Evolutionary conservation across 2,329 filamentous ascomycete species (phyloP).

Genomic region (Cryoendolithus antarcticus): DNA sequence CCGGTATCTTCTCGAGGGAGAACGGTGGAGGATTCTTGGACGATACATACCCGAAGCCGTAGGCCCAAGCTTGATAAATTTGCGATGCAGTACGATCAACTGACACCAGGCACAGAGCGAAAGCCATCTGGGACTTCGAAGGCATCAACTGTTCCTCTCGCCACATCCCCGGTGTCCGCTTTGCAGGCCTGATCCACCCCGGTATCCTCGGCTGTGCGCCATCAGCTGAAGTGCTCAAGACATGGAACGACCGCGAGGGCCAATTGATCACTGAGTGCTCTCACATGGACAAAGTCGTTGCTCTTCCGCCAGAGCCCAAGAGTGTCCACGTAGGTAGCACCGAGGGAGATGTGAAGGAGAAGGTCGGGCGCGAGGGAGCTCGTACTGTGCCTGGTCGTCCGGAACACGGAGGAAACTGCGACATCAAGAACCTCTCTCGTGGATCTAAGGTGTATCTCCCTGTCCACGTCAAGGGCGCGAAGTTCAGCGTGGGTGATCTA

Average conservation of each 20-base stretch:
- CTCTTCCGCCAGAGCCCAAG: conserved; percentile 59
- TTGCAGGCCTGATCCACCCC: conserved; percentile 76
- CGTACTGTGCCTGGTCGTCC: conserved; percentile 73
- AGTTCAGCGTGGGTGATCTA: conserved; percentile 80
- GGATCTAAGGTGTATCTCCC: conserved; percentile 78
- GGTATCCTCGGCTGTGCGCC: conserved; percentile 86
- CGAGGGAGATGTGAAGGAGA: conserved; percentile 42
- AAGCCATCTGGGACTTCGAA: conserved; percentile 68
- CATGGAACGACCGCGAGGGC: conserved; percentile 74
- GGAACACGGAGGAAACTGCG: conserved; percentile 82
- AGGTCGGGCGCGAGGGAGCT: conserved; percentile 61
- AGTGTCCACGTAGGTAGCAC: conserved; percentile 63
- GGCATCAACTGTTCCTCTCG: conserved; percentile 71
- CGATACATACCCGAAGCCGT: conserved; percentile 75
- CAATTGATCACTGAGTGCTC: conserved; percentile 61
- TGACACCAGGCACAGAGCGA: conserved; percentile 39
- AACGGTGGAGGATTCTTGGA: conserved; percentile 87
- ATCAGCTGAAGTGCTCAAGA: conserved; percentile 60
- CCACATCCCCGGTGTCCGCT: conserved; percentile 77
- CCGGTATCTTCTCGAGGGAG: conserved; percentile 62
- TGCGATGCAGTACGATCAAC: background rate
- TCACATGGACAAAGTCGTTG: conserved; percentile 58
- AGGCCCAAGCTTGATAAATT: conserved; percentile 19
- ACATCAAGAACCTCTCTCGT: conserved; percentile 75
- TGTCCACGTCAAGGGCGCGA: conserved; percentile 74